Evolutionary conservation across 495 filamentous ascomycete genomes (phyloP).

Genomic region (Amniculicola lignicola): DNA sequence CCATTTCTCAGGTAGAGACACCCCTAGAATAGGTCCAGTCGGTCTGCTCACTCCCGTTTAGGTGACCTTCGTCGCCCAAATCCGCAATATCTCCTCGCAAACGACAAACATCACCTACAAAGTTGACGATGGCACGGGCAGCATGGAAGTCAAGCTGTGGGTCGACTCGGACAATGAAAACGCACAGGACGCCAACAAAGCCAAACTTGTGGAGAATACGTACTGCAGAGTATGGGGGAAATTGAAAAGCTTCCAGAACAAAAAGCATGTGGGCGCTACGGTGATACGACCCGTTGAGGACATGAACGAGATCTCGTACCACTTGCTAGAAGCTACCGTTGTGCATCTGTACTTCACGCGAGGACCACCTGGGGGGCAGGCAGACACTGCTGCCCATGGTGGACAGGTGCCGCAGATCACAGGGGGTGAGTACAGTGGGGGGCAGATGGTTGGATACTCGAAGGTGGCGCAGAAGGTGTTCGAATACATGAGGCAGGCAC

Average conservation of each 20-base stretch:
- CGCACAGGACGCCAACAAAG: slow-evolving; percentile 41
- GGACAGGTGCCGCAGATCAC: slow-evolving; percentile 39
- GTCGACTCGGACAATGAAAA: slow-evolving; percentile 55
- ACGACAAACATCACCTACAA: slow-evolving; percentile 88
- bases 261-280: slow-evolving; percentile 75
- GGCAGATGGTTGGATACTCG: slow-evolving; percentile 48
- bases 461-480: slow-evolving; percentile 63
- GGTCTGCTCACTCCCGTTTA: slow-evolving; percentile 37
- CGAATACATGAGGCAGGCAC: slow-evolving; percentile 57
- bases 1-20: slow-evolving; percentile 52
- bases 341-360: slow-evolving; percentile 82
- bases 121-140: slow-evolving; percentile 91
- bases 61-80: slow-evolving; percentile 83
- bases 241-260: slow-evolving; percentile 72
- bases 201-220: slow-evolving; percentile 59
- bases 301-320: slow-evolving; percentile 87
- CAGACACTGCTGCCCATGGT: slow-evolving; percentile 22
- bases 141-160: slow-evolving; percentile 92
- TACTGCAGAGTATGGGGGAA: slow-evolving; percentile 82
- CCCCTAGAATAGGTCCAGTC: background rate
- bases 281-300: slow-evolving; percentile 73
- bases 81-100: slow-evolving; percentile 80
- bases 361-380: slow-evolving; percentile 55
- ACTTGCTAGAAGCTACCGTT: slow-evolving; percentile 82
- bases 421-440: slow-evolving; percentile 15